phyloP scores from a whole-genome alignment of 2,329 filamentous ascomycete genomes.

The Diaporthe capsici region DNA sequence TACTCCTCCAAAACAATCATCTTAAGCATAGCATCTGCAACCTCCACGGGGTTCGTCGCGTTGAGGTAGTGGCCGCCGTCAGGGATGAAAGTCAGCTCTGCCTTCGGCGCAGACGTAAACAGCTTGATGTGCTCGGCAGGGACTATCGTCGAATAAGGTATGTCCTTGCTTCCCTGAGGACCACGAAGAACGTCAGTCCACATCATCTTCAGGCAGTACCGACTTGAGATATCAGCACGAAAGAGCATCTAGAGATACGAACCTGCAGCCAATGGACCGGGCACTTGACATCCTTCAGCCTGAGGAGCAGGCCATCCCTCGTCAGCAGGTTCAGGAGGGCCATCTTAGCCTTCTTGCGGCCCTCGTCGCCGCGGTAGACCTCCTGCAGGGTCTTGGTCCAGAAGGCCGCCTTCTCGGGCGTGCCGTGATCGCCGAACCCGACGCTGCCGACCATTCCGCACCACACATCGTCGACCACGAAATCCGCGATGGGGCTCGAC shows the following conservation, averaged over 20 bases:
- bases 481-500: constrained; percentile 59
- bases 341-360: constrained; percentile 62
- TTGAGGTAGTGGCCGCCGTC: constrained; percentile 65
- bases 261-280: constrained; percentile 69
- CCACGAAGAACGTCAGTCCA: not conserved
- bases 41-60: constrained; percentile 62
- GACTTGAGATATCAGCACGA: not conserved
- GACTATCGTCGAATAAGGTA: constrained; percentile 56
- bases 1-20: constrained; percentile 49
- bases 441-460: constrained; percentile 59
- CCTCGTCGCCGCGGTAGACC: constrained; percentile 65
- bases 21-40: constrained; percentile 59
- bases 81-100: constrained; percentile 59
- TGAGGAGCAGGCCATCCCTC: constrained; percentile 62
- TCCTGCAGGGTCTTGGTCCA: constrained; percentile 62
- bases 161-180: constrained; percentile 60
- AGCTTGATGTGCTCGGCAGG: constrained; percentile 65
- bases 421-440: constrained; percentile 60
- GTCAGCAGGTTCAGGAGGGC: constrained; percentile 60
- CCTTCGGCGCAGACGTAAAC: constrained; percentile 61
- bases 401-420: constrained; percentile 55
- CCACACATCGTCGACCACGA: constrained; percentile 62
- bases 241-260: constrained; percentile 41
- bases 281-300: constrained; percentile 62
- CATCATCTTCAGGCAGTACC: not conserved